These are phyloP conservation scores for Eucalyptus sideroxylon DNA, from an alignment of 345 rosid species.

Conservation along the genomic window DNA sequence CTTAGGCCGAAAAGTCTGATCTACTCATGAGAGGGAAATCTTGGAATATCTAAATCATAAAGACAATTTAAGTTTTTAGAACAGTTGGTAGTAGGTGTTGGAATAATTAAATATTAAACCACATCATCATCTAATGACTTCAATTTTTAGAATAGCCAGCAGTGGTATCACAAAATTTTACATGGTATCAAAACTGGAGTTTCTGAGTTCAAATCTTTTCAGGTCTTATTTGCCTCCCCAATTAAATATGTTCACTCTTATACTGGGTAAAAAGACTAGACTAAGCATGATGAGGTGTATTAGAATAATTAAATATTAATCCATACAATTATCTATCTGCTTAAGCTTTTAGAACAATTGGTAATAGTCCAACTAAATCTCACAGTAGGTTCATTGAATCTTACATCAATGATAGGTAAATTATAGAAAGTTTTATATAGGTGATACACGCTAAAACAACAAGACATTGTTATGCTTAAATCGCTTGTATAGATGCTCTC, in stretches of 20 bases:
- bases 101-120: too few relatives aligned
- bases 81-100: fast-evolving
- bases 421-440: background rate
- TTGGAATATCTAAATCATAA: background rate
- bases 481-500: background rate
- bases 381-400: background rate
- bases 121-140: too few relatives aligned
- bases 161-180: too few relatives aligned
- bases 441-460: background rate
- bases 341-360: background rate
- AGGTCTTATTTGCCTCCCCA: too few relatives aligned
- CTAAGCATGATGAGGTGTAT: too few relatives aligned
- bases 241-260: too few relatives aligned
- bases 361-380: background rate
- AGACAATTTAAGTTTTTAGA: background rate
- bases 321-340: too few relatives aligned
- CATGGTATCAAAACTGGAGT: too few relatives aligned
- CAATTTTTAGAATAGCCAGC: too few relatives aligned
- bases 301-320: too few relatives aligned
- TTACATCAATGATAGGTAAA: background rate
- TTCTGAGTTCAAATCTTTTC: too few relatives aligned
- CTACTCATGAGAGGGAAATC: background rate
- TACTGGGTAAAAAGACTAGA: too few relatives aligned
- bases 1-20: background rate
- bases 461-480: background rate